Conservation (phyloP, 495 filamentous ascomycete genomes). For the Penicillium turbatum region DNA sequence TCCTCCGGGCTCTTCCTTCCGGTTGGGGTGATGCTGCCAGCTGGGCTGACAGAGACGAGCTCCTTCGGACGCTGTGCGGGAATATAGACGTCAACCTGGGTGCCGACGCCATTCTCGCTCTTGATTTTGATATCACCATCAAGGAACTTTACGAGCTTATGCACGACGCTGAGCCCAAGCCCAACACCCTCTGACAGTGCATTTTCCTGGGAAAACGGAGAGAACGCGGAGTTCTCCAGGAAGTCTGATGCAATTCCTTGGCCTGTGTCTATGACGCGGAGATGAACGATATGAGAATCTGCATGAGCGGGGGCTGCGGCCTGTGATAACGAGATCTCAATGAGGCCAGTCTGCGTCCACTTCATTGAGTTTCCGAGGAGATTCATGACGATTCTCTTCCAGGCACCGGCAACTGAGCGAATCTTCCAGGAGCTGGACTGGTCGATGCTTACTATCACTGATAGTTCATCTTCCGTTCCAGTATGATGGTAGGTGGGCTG, state of each 20-base stretch:
- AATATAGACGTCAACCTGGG: slow-evolving; percentile 52
- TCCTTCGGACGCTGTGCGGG: slow-evolving; percentile 28
- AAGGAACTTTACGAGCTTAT: slow-evolving; percentile 58
- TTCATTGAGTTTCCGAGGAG: slow-evolving; percentile 71
- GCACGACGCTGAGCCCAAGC: slow-evolving; percentile 64
- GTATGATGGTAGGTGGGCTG: not conserved
- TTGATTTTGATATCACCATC: slow-evolving; percentile 56
- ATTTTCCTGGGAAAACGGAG: slow-evolving; percentile 70
- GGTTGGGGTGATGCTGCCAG: not conserved
- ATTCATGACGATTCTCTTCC: slow-evolving; percentile 67
- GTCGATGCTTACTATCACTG: slow-evolving; percentile 55
- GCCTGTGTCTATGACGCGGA: slow-evolving; percentile 61
- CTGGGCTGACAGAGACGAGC: not conserved
- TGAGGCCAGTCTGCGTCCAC: slow-evolving; percentile 57
- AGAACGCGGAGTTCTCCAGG: slow-evolving; percentile 61
- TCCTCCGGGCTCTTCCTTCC: not conserved
- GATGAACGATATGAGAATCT: slow-evolving; percentile 23
- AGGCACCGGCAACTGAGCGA: slow-evolving; percentile 55
- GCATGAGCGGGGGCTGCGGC: slow-evolving; percentile 1
- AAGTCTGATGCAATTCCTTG: slow-evolving; percentile 66
- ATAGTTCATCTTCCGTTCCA: slow-evolving; percentile 23
- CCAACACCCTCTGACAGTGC: slow-evolving; percentile 61
- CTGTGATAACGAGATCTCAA: slow-evolving; percentile 49
- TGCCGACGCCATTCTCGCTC: slow-evolving; percentile 54
- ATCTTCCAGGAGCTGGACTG: slow-evolving; percentile 49